Evolutionary conservation across 2,329 filamentous ascomycete species (phyloP).

Genomic region (Corynespora cassiicola): DNA sequence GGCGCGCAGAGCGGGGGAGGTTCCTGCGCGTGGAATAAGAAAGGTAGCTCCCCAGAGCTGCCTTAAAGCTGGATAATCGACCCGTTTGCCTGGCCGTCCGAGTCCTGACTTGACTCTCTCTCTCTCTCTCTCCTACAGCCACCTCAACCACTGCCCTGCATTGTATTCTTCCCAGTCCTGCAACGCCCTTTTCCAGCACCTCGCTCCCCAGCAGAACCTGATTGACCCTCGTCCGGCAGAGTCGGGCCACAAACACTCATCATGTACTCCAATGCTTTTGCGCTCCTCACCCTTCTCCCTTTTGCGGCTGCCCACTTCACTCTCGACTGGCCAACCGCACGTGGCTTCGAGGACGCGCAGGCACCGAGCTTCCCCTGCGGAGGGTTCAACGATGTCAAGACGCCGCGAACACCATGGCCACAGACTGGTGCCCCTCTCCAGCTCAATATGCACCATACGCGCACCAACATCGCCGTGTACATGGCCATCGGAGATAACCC

Average conservation of each 20-base stretch:
- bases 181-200: too few species aligned
- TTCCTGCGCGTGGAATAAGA: conserved; percentile 34
- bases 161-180: too few species aligned
- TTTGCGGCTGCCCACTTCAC: conserved; percentile 62
- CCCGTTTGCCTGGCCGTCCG: neutral
- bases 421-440: conserved; percentile 59
- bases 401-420: conserved; percentile 57
- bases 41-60: conserved; percentile 24
- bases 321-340: conserved; percentile 59
- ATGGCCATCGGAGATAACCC: conserved; percentile 60
- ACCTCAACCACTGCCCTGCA: too few species aligned
- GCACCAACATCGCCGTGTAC: conserved; percentile 60
- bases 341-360: conserved; percentile 57
- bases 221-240: neutral
- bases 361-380: conserved; percentile 59
- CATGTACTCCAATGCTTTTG: conserved; percentile 42
- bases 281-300: conserved; percentile 51
- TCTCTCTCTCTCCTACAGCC: conserved; percentile 5
- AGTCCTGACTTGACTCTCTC: neutral
- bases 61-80: too few species aligned
- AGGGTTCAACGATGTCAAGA: conserved; percentile 51
- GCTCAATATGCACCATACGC: conserved; percentile 59
- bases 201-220: neutral
- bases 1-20: conserved; percentile 28
- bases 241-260: conserved; percentile 13